Evolutionary conservation across 225 moss, liverwort and hornwort species (phyloP).

Genomic region (Rhytidiadelphus loreus): DNA sequence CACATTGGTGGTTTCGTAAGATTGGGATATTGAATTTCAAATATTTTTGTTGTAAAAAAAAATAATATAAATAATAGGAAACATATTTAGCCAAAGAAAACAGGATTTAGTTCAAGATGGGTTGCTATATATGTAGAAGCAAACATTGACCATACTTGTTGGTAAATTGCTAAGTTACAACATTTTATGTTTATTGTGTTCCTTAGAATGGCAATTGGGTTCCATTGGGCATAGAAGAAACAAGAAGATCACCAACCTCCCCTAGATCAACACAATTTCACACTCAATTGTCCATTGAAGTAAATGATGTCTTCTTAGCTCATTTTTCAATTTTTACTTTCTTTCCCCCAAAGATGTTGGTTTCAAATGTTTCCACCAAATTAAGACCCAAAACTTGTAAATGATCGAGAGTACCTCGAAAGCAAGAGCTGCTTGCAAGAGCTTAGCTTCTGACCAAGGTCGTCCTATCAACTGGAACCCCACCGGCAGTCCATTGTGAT

Average conservation of each 20-base stretch:
- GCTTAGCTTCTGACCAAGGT: constrained; percentile 71
- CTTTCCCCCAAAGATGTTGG: too few species aligned
- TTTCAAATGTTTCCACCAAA: not conserved
- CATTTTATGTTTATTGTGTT: not conserved
- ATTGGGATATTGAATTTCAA: not conserved
- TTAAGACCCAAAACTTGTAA: not conserved
- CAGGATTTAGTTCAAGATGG: not conserved
- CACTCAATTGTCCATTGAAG: not conserved
- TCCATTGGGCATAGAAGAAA: not conserved
- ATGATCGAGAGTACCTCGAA: constrained; percentile 38
- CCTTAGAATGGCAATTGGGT: not conserved
- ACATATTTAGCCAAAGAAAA: not conserved
- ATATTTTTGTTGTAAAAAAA: not conserved
- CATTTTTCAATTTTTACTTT: not conserved
- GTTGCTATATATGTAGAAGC: not conserved
- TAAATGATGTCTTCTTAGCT: not conserved
- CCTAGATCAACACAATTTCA: not conserved
- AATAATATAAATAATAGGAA: too few species aligned
- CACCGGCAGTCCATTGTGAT: constrained; percentile 46
- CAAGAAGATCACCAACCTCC: not conserved
- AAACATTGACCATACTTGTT: not conserved
- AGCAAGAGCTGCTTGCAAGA: constrained; percentile 43
- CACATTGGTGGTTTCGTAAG: not conserved
- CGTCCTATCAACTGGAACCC: constrained; percentile 72
- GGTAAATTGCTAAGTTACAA: not conserved